These are phyloP conservation scores for Colletotrichum navitas DNA, from an alignment of 2,329 filamentous ascomycete genomes.

Conservation along the genomic window DNA sequence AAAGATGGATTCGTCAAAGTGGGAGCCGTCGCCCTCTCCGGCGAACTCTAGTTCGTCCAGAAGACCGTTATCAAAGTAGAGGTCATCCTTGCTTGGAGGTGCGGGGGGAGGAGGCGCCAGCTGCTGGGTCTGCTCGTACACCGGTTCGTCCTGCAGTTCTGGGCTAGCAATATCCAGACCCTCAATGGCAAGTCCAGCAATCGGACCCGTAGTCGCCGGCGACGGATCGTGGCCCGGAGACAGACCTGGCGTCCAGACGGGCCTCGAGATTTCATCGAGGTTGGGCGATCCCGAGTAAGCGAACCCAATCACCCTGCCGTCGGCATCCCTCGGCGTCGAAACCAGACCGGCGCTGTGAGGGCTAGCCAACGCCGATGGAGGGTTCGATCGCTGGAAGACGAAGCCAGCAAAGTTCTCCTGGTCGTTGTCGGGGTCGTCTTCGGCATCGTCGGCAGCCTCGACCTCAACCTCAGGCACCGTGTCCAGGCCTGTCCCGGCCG, in stretches of 20 bases:
- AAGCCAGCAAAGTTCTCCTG: slow-evolving; percentile 74
- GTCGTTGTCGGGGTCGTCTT: slow-evolving; percentile 64
- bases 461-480: slow-evolving; percentile 31
- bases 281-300: slow-evolving; percentile 62
- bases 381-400: slow-evolving; percentile 67
- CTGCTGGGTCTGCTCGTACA: slow-evolving; percentile 45
- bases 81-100: slow-evolving; percentile 61
- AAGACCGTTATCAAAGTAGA: slow-evolving; percentile 78
- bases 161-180: slow-evolving; percentile 47
- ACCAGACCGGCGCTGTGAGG: slow-evolving; percentile 62
- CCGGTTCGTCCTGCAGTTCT: slow-evolving; percentile 30
- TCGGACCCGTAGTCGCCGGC: slow-evolving; percentile 39
- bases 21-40: slow-evolving; percentile 64
- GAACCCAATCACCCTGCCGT: slow-evolving; percentile 69
- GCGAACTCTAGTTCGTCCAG: slow-evolving; percentile 59
- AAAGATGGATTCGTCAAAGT: slow-evolving; percentile 81
- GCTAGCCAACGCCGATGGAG: slow-evolving; percentile 63
- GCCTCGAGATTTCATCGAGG: slow-evolving; percentile 32
- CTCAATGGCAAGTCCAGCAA: slow-evolving; percentile 60
- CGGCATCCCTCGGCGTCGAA: slow-evolving; percentile 67
- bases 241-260: slow-evolving; percentile 2
- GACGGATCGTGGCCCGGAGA: slow-evolving; percentile 34
- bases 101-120: slow-evolving; percentile 34
- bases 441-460: slow-evolving; percentile 46
- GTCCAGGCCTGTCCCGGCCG: slow-evolving; percentile 27